Percentiles rank a stretch among this genome's conserved stretches.
These are phyloP conservation scores for Astrothelium subdiscretum DNA, from an alignment of 495 filamentous ascomycete genomes.

Conservation along the genomic window DNA sequence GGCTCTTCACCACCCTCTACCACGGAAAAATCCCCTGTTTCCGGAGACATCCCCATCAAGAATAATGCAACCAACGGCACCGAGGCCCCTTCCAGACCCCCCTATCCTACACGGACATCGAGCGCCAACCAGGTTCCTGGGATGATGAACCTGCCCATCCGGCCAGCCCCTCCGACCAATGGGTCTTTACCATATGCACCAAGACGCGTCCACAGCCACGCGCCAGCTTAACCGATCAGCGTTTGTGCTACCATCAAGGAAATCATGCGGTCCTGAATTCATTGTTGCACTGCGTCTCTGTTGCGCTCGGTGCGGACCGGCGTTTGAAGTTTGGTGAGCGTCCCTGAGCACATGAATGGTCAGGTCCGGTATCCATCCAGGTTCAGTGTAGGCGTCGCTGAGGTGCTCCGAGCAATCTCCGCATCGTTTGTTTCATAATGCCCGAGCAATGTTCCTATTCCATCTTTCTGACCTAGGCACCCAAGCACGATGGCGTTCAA, in stretches of 20 bases:
- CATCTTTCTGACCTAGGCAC: not conserved
- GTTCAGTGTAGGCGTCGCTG: too few relatives aligned
- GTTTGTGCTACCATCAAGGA: not conserved
- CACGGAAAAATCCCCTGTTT: slow-evolving; percentile 5
- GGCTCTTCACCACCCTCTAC: not conserved
- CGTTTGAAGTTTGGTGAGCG: not conserved
- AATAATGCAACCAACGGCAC: not conserved
- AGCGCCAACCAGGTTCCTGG: slow-evolving; percentile 11
- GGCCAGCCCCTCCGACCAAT: slow-evolving; percentile 10
- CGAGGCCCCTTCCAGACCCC: slow-evolving; percentile 3
- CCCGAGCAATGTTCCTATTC: not conserved
- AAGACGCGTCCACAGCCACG: not conserved
- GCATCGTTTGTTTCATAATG: too few relatives aligned
- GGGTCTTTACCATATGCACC: slow-evolving; percentile 3
- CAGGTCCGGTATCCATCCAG: too few relatives aligned
- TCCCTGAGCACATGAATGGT: not conserved
- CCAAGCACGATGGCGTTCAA: not conserved
- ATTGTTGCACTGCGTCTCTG: not conserved
- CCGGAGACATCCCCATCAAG: slow-evolving; percentile 11
- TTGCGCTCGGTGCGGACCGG: not conserved
- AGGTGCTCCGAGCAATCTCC: too few relatives aligned
- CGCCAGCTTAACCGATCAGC: not conserved
- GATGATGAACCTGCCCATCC: slow-evolving; percentile 19
- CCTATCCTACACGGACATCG: slow-evolving; percentile 15
- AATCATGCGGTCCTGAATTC: not conserved